phyloP scores from a whole-genome alignment of 306 rosid species.

The Cucumis melo region DNA sequence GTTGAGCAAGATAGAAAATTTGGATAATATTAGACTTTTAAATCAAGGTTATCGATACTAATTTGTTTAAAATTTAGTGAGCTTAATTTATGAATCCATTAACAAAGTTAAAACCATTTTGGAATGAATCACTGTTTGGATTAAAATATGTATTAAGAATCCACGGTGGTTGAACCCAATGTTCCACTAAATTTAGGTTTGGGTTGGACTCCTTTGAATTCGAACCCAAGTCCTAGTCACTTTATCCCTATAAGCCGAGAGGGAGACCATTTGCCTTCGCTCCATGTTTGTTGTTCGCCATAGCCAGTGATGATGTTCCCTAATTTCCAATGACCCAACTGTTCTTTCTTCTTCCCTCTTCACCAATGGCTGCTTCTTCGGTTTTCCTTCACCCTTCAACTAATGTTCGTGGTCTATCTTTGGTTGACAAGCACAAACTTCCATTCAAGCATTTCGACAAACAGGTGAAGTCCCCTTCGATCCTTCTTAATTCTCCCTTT shows the following conservation, averaged over 20 bases:
- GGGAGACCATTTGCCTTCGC: neutral
- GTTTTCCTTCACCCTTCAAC: constrained; percentile 31
- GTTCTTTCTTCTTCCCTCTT: neutral
- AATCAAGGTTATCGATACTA: no score
- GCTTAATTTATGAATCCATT: no score
- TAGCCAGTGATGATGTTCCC: neutral
- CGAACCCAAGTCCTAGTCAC: neutral
- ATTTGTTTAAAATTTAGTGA: no score
- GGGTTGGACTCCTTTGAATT: neutral
- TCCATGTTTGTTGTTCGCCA: neutral
- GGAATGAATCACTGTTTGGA: no score
- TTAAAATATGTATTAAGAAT: no score
- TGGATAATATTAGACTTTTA: no score
- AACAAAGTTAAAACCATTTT: no score
- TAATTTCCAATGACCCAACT: neutral
- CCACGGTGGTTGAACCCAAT: no score
- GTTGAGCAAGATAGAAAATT: no score
- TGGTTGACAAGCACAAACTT: constrained; percentile 19
- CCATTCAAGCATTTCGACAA: constrained; percentile 46
- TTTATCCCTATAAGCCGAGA: neutral
- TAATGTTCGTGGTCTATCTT: constrained; percentile 24
- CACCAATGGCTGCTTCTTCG: constrained; percentile 50
- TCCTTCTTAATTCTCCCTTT: constrained; percentile 8
- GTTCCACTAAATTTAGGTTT: neutral
- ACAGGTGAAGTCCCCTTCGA: constrained; percentile 19